Evolutionary conservation across 805 yeast genomes (phyloP), one percentile per base, ranked within the genome.

Genomic region (Hanseniaspora clermontiae): DNA sequence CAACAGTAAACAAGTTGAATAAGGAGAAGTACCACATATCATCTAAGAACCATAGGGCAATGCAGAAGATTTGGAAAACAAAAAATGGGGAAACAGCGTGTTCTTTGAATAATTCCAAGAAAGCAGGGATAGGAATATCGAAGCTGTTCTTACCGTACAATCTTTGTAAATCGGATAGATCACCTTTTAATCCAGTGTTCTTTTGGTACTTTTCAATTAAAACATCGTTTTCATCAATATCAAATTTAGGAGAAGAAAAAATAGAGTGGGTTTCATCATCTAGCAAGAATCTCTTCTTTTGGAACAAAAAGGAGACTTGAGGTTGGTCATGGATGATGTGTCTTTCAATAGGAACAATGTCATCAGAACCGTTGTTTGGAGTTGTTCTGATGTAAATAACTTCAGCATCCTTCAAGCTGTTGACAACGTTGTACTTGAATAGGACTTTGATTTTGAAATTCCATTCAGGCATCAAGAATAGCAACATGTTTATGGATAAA

Each of bases 21-120:
- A 93, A 73, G 4, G 97, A 88, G 67, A 85, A 85, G 71, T 90
- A 90, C 97, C 97, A 93, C 74, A 86, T 84, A 63, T 91, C 97
- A 71, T 93, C 97, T 80, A 93, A 79, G 66, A 87, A 78, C 97
- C 97, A 93, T 60, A 93, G 75, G 5, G 91, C 95, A 58, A 91
- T 95, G 67, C 97, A 90, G 69, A 93, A 93, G 57, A 93, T 77
- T 74, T 93, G 98, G 75, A 93, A 93, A 29, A 93, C 96, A 64
- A 93, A 93, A 69, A 93, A 87, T 12, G 98, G 98, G 14, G 98
- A 97, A 42, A 93, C 90, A 11, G 97, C 97, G 68, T 93, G 98
- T 71, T 93, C 97, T 66, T 87, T 84, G 75, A 93, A 93, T 64
- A 93, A 75, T 69, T 91, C 97, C 57, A 78, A 60, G 64, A 93